These are phyloP conservation scores for Fragilaria radians DNA, from an alignment of 108 stramenopile genomes.

Conservation along the genomic window DNA sequence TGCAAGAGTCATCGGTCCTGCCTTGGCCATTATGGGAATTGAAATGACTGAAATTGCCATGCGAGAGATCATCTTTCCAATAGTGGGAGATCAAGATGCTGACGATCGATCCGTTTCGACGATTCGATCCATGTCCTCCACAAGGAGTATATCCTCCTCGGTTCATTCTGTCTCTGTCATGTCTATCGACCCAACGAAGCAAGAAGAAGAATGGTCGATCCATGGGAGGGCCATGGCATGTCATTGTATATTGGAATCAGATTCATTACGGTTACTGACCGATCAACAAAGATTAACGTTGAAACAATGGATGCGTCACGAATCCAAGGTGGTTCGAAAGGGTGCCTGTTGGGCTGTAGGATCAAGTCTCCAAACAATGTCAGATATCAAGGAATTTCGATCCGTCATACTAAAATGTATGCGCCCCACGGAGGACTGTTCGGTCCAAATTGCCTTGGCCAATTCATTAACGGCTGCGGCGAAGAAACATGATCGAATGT, in stretches of 20 bases:
- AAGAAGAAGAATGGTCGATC: not conserved
- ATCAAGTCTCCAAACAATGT: constrained; percentile 23
- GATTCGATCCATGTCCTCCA: not conserved
- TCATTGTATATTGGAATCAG: not conserved
- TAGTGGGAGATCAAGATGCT: not conserved
- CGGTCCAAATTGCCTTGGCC: constrained; percentile 39
- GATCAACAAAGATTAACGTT: not conserved
- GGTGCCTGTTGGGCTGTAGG: constrained; percentile 35
- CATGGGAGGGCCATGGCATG: constrained; percentile 6
- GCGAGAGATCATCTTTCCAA: not conserved
- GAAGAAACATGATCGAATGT: constrained; percentile 23
- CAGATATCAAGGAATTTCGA: constrained; percentile 32
- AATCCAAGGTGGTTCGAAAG: constrained; percentile 23
- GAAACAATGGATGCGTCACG: constrained; percentile 19
- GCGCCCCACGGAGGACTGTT: constrained; percentile 30
- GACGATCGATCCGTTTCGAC: no score
- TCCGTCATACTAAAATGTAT: constrained; percentile 38
- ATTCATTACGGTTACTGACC: not conserved
- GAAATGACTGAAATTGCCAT: not conserved
- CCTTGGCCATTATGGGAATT: constrained; percentile 2
- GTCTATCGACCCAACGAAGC: not conserved
- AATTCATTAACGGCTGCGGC: constrained; percentile 27
- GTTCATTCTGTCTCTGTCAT: not conserved
- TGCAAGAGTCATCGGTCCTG: not conserved
- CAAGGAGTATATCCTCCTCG: not conserved